Conservation (phyloP, 1,284 basidiomycete species). For the Tylopilus orsonianus region DNA sequence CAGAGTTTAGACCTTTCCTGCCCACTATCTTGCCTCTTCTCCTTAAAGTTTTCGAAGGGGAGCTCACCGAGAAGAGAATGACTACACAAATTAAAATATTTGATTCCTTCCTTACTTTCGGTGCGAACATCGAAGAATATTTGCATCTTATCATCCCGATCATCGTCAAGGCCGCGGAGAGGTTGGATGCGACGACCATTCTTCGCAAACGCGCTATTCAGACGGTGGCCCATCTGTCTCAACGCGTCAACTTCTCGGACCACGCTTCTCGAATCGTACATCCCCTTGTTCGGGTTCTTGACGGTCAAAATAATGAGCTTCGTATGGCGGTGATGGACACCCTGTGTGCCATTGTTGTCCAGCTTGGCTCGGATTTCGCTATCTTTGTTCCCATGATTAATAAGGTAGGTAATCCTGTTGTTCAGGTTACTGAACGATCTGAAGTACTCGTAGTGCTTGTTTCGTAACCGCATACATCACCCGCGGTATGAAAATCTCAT, state of each 20-base stretch:
- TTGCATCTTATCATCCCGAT: conserved; percentile 96
- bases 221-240: conserved; percentile 89
- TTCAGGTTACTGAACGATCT: conserved; percentile 6
- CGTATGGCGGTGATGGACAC: conserved; percentile 91
- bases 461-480: conserved; percentile 82
- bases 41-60: conserved; percentile 88
- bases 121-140: conserved; percentile 97
- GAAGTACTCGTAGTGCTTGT: conserved; percentile 56
- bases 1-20: conserved; percentile 98
- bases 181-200: conserved; percentile 70
- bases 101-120: conserved; percentile 93
- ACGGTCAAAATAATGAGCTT: conserved; percentile 79
- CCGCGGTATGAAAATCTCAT: conserved; percentile 88
- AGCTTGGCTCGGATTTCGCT: conserved; percentile 95
- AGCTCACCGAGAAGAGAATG: conserved; percentile 76
- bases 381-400: conserved; percentile 97
- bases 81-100: conserved; percentile 89
- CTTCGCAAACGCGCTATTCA: conserved; percentile 89
- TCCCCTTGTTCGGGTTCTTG: conserved; percentile 88
- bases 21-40: conserved; percentile 90
- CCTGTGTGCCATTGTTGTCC: conserved; percentile 87
- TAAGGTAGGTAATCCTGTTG: conserved; percentile 60
- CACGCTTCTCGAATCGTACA: conserved; percentile 98
- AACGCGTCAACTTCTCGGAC: conserved; percentile 98
- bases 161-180: conserved; percentile 91